Evolutionary conservation across 345 rosid genomes (phyloP).

Genomic region (Citrus unshiu): DNA sequence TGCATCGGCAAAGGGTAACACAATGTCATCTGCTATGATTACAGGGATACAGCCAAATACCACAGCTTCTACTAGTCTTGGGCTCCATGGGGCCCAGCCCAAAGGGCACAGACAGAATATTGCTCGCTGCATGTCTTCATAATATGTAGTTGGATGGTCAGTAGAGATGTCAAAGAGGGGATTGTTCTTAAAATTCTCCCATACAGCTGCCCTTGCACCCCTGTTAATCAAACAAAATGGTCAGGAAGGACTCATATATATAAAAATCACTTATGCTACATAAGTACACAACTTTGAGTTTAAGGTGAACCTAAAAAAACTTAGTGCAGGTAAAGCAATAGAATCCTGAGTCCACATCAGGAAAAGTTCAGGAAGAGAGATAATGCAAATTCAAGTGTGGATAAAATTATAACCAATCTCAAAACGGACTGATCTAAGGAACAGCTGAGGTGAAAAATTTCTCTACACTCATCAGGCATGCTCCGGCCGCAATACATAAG

Average conservation of each 20-base stretch:
- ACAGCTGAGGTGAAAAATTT: background rate
- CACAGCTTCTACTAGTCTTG: conserved; percentile 95
- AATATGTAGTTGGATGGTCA: conserved; percentile 90
- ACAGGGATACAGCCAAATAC: conserved; percentile 98
- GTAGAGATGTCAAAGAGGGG: conserved; percentile 93
- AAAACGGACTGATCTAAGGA: background rate
- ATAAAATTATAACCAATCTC: background rate
- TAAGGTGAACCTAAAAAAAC: background rate
- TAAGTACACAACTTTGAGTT: background rate
- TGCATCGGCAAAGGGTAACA: conserved; percentile 93
- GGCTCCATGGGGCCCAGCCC: conserved; percentile 99
- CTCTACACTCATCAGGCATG: background rate
- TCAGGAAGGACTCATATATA: conserved; percentile 4
- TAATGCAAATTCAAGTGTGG: background rate
- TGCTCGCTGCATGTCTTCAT: conserved; percentile 96
- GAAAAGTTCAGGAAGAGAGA: background rate
- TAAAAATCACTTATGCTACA: background rate
- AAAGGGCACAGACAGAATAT: conserved; percentile 91
- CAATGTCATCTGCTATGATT: conserved; percentile 93
- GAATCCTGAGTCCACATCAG: background rate
- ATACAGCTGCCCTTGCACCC: conserved; percentile 98
- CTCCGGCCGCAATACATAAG: background rate
- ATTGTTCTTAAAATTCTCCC: conserved; percentile 97
- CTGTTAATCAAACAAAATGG: conserved; percentile 32
- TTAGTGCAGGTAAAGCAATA: no score